Percentiles rank a stretch among this genome's conserved stretches.
These are phyloP conservation scores for Dysphania ambrosioides DNA, from an alignment of 148 eudicot genomes.

Conservation along the genomic window DNA sequence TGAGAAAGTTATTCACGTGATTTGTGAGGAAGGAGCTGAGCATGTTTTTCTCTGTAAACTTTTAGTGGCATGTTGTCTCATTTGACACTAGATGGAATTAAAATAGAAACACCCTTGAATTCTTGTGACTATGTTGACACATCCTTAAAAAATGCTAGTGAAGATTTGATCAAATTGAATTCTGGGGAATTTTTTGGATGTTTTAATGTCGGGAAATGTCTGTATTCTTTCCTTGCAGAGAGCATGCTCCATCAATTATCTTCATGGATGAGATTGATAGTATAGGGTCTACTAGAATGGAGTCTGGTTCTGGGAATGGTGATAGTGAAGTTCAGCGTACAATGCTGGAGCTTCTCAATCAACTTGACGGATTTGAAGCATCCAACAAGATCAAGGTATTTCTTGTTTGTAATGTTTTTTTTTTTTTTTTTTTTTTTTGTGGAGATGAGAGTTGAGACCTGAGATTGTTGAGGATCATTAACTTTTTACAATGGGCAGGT, in stretches of 20 bases:
- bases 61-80: too few relatives aligned
- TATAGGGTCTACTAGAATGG: constrained; percentile 71
- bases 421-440: too few relatives aligned
- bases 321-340: constrained; percentile 79
- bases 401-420: not conserved
- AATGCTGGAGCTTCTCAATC: constrained; percentile 72
- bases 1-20: not conserved
- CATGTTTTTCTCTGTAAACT: not conserved
- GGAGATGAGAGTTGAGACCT: not conserved
- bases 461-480: not conserved
- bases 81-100: too few relatives aligned
- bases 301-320: constrained; percentile 69
- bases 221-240: constrained; percentile 36
- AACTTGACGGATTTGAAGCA: constrained; percentile 72
- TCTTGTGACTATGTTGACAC: too few relatives aligned
- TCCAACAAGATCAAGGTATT: constrained; percentile 62
- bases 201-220: not conserved
- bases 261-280: constrained; percentile 77
- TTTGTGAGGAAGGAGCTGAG: not conserved
- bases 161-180: too few relatives aligned
- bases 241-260: constrained; percentile 67
- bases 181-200: not conserved
- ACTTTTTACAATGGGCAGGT: constrained; percentile 27
- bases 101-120: too few relatives aligned
- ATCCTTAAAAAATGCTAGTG: too few relatives aligned